Evolutionary conservation across 2,329 filamentous ascomycete species (phyloP).

Genomic region (Coniochaeta prunicola): DNA sequence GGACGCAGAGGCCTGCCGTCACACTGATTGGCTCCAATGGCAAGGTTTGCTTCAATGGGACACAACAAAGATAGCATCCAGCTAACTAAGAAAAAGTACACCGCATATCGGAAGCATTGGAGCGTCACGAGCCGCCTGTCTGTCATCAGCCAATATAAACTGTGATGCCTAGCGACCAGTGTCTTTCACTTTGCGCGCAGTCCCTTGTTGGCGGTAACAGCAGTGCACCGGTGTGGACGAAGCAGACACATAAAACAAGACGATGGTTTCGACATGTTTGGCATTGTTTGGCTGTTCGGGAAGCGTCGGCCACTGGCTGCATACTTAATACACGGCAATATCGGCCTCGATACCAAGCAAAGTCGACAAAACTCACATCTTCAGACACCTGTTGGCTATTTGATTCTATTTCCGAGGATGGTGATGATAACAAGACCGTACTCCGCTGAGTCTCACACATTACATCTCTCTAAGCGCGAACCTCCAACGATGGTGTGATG

Average conservation of each 20-base stretch:
- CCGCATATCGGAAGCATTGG: conserved; percentile 5
- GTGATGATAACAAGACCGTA: no score
- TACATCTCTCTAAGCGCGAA: not conserved
- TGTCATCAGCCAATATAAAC: conserved; percentile 6
- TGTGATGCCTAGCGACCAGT: conserved; percentile 12
- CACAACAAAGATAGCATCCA: not conserved
- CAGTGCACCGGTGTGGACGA: not conserved
- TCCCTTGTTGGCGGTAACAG: not conserved
- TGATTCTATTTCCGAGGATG: not conserved
- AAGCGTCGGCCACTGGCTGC: not conserved
- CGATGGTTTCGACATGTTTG: conserved; percentile 1
- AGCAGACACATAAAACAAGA: conserved; percentile 1
- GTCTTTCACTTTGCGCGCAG: not conserved
- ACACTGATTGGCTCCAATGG: not conserved
- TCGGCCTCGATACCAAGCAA: not conserved
- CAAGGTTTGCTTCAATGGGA: not conserved
- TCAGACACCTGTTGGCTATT: not conserved
- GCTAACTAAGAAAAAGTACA: conserved; percentile 8
- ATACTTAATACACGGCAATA: not conserved
- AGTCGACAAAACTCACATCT: not conserved
- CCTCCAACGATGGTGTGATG: not conserved
- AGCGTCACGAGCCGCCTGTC: not conserved
- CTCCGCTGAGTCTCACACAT: not conserved
- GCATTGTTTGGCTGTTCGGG: not conserved
- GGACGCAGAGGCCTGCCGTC: not conserved